These are phyloP conservation scores for Carex sylvatica DNA, from an alignment of 202 grass and related monocot genomes.

Conservation along the genomic window DNA sequence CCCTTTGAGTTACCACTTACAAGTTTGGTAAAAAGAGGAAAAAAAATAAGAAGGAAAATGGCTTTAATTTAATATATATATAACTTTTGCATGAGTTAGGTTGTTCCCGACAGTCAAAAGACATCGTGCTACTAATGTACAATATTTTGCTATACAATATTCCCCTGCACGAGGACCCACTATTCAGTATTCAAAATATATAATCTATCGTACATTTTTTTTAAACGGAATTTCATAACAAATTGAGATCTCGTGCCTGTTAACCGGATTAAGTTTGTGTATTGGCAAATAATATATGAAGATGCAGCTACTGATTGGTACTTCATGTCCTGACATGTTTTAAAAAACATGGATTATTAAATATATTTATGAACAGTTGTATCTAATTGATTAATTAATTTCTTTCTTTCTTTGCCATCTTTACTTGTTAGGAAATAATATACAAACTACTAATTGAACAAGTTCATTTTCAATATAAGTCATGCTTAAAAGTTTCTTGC, in stretches of 20 bases:
- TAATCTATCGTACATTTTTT: neutral
- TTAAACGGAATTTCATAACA: neutral
- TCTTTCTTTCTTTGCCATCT: neutral
- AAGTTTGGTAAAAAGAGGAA: neutral
- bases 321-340: neutral
- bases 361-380: neutral
- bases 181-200: neutral
- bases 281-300: neutral
- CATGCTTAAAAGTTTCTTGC: neutral
- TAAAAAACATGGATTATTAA: neutral
- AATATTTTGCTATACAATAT: slow-evolving; percentile 7
- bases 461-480: neutral
- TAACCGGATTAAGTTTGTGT: neutral
- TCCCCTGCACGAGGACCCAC: neutral
- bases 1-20: neutral
- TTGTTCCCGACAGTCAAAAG: slow-evolving; percentile 9
- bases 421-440: neutral
- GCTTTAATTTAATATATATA: neutral
- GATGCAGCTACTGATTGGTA: neutral
- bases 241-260: neutral
- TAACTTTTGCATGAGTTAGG: neutral
- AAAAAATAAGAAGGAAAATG: too few species aligned
- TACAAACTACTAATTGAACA: neutral
- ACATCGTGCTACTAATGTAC: neutral
- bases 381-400: neutral